Conservation (phyloP, 768 basidiomycete species). For the Ramaria sp. region DNA sequence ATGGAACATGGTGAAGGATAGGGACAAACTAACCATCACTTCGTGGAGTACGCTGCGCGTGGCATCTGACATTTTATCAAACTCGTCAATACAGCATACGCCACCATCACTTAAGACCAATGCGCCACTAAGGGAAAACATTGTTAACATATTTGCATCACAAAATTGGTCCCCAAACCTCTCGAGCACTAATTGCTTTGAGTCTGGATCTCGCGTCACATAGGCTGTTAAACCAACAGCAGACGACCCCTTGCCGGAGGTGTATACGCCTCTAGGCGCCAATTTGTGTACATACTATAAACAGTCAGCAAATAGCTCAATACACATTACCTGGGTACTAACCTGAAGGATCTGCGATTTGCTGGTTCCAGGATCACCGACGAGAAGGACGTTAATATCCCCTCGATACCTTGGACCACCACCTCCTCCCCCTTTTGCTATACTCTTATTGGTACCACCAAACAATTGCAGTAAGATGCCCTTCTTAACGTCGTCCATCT, state of each 20-base stretch:
- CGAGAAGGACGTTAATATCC: conserved; percentile 94
- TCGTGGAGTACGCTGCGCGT: conserved; percentile 98
- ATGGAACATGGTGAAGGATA: neutral
- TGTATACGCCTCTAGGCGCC: conserved; percentile 93
- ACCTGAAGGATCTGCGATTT: conserved; percentile 95
- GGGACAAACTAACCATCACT: conserved; percentile 65
- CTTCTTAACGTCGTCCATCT: conserved; percentile 99
- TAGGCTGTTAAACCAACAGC: conserved; percentile 98
- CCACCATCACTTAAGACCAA: conserved; percentile 92
- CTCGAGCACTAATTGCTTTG: conserved; percentile 94
- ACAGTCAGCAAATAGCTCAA: conserved; percentile 1
- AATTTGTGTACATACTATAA: conserved; percentile 95
- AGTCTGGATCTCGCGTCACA: conserved; percentile 95
- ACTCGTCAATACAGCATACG: conserved; percentile 98
- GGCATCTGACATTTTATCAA: conserved; percentile 98
- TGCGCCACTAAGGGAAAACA: conserved; percentile 52
- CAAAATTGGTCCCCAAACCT: conserved; percentile 41
- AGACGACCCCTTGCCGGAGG: conserved; percentile 96
- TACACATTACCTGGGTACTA: conserved; percentile 13
- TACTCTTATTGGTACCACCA: conserved; percentile 95
- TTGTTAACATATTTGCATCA: neutral
- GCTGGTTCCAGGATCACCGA: conserved; percentile 95
- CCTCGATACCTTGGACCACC: conserved; percentile 96
- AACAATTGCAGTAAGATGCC: conserved; percentile 93
- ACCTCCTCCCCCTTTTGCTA: conserved; percentile 84